Percentiles rank a stretch among this genome's conserved stretches.
phyloP scores from a whole-genome alignment of 2,329 filamentous ascomycete genomes.

The Paecilomyces sp. region DNA sequence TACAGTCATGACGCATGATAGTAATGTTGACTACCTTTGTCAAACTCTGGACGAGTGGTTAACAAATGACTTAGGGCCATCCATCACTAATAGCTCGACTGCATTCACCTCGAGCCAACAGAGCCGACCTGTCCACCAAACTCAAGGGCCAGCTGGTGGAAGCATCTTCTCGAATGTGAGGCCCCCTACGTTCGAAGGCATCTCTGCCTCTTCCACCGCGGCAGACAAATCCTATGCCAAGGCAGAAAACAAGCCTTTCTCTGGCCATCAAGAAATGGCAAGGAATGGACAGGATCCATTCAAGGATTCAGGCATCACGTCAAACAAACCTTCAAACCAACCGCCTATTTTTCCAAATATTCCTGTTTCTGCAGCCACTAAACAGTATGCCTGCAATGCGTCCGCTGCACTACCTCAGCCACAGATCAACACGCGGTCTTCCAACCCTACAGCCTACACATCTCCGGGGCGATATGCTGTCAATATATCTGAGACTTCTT shows the following conservation, averaged over 20 bases:
- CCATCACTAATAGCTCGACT: not conserved
- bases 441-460: not conserved
- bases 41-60: not conserved
- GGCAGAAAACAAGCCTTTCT: not conserved
- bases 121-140: not conserved
- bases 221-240: not conserved
- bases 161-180: not conserved
- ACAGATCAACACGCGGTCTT: not conserved
- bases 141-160: not conserved
- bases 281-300: not conserved
- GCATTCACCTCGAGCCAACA: not conserved
- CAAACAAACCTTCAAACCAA: not conserved
- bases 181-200: not conserved
- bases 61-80: not conserved
- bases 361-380: not conserved
- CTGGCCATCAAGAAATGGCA: not conserved
- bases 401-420: not conserved
- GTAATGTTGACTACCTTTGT: constrained; percentile 1
- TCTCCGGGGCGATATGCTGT: not conserved
- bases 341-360: not conserved
- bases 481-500: not conserved
- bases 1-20: not conserved
- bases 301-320: not conserved
- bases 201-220: not conserved
- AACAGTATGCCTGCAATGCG: not conserved